Conservation (phyloP, 208 protist genomes). For the Porcisia deanei region DNA sequence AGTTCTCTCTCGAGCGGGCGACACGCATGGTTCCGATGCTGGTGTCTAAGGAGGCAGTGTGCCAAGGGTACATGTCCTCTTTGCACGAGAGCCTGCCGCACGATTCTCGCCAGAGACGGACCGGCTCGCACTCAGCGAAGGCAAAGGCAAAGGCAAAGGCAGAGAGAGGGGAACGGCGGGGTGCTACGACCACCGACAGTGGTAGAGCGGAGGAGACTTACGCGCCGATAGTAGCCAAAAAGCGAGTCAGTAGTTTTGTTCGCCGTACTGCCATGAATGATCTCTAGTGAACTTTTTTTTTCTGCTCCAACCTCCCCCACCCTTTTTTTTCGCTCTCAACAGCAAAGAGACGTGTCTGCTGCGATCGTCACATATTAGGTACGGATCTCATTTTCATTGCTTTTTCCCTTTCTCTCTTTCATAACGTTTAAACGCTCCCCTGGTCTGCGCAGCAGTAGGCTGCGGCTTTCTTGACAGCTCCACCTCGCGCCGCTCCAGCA, state of each 20-base stretch:
- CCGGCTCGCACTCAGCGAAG: not conserved
- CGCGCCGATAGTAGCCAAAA: slow-evolving; percentile 18
- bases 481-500: too few species aligned
- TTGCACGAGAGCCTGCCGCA: not conserved
- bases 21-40: slow-evolving; percentile 23
- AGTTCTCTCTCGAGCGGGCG: slow-evolving; percentile 24
- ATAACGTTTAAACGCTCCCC: too few species aligned
- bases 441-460: too few species aligned
- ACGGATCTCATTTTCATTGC: too few species aligned
- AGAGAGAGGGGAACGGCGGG: not conserved
- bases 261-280: slow-evolving; percentile 8
- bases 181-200: not conserved
- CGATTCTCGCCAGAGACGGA: not conserved
- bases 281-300: not conserved
- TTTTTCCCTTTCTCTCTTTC: too few species aligned
- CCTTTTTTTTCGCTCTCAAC: not conserved
- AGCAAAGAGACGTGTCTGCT: too few species aligned
- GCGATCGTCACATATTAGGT: too few species aligned
- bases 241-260: slow-evolving; percentile 16
- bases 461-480: too few species aligned
- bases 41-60: slow-evolving; percentile 17
- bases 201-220: slow-evolving; percentile 1
- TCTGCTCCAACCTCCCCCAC: not conserved
- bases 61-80: not conserved
- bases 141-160: not conserved